These are phyloP conservation scores for Neurospora africana DNA, from an alignment of 495 filamentous ascomycete genomes.

Conservation along the genomic window DNA sequence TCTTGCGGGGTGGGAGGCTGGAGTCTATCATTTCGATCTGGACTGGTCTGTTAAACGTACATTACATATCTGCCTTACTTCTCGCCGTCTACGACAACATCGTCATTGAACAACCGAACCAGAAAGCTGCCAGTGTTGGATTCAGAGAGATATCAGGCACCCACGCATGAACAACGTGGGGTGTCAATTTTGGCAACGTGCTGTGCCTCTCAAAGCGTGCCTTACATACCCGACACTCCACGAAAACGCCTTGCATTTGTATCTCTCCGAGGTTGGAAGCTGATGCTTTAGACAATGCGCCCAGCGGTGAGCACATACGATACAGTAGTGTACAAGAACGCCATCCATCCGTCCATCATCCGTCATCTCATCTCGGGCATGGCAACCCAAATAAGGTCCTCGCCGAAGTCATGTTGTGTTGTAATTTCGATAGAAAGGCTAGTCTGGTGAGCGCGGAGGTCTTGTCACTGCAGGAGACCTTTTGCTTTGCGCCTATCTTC, in stretches of 20 bases:
- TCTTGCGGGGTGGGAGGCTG: background rate
- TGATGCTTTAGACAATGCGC: background rate
- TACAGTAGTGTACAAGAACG: background rate
- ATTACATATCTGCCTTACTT: background rate
- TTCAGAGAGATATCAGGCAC: background rate
- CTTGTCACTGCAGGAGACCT: background rate
- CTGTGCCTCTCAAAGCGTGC: background rate
- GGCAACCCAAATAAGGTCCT: background rate
- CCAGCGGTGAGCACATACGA: background rate
- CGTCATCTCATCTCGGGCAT: background rate
- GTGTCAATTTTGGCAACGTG: background rate
- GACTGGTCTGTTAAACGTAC: background rate
- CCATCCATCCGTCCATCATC: background rate
- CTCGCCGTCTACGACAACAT: background rate
- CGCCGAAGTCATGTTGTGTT: background rate
- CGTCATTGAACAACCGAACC: background rate
- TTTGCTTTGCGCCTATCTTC: background rate
- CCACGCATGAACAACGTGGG: background rate
- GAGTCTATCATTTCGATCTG: background rate
- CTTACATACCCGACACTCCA: background rate
- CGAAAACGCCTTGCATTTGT: background rate
- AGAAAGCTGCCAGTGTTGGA: background rate
- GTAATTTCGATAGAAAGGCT: background rate
- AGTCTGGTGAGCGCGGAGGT: background rate
- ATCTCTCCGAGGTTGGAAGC: background rate